Percentiles rank a stretch among this genome's conserved stretches.
phyloP scores from a whole-genome alignment of 2,329 filamentous ascomycete species.

The Phyllosticta paracitricarpa region DNA sequence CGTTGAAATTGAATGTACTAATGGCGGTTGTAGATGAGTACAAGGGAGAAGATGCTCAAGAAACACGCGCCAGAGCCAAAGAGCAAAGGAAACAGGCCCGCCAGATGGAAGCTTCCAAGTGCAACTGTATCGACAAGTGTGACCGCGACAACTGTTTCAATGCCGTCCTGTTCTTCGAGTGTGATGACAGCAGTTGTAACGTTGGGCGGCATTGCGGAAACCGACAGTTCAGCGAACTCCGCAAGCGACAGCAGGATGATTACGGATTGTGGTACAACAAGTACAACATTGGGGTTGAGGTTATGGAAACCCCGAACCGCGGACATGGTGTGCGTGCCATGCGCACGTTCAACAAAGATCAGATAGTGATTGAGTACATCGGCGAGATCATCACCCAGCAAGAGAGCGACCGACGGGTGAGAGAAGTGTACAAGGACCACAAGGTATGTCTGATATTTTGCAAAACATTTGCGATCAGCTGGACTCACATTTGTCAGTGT shows the following conservation, averaged over 20 bases:
- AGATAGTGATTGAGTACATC: conserved; percentile 98
- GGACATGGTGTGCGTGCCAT: conserved; percentile 89
- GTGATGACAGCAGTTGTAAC: conserved; percentile 80
- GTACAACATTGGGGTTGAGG: conserved; percentile 88
- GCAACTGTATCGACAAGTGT: conserved; percentile 27
- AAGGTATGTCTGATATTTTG: conserved; percentile 48
- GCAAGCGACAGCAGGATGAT: conserved; percentile 26
- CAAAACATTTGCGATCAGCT: not conserved
- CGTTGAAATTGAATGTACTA: not conserved
- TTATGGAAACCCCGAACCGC: conserved; percentile 79
- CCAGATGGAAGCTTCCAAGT: conserved; percentile 62
- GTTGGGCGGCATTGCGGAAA: conserved; percentile 74
- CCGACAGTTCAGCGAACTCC: conserved; percentile 74
- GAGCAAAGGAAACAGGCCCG: conserved; percentile 66
- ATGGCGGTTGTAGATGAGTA: conserved; percentile 2
- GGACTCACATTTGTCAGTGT: conserved; percentile 46
- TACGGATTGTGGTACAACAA: conserved; percentile 50
- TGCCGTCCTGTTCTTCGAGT: conserved; percentile 94
- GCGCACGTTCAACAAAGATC: conserved; percentile 73
- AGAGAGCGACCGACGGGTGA: conserved; percentile 90
- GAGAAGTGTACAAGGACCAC: conserved; percentile 84
- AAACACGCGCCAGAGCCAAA: conserved; percentile 2
- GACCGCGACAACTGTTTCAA: conserved; percentile 87
- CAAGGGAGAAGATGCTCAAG: conserved; percentile 18
- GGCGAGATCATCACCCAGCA: conserved; percentile 94